Percentiles rank a stretch among this genome's conserved stretches.
Evolutionary conservation across 202 grass and related monocot genomes (phyloP).

Genomic region (Hordeum pubiflorum): DNA sequence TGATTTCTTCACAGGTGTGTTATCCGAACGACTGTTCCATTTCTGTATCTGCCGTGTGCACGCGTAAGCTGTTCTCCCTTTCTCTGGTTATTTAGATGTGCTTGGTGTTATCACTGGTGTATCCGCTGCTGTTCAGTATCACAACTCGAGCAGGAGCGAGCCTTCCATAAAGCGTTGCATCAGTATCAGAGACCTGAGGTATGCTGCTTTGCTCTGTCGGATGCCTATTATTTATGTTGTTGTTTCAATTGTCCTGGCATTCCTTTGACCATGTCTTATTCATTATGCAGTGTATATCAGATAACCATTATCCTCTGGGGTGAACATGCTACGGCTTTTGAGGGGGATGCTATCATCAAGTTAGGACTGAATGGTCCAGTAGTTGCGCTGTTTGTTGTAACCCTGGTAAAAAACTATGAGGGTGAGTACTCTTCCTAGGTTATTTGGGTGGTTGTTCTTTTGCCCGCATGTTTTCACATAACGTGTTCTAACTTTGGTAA

Average conservation of each 20-base stretch:
- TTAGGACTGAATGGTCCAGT: background rate
- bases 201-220: background rate
- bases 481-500: background rate
- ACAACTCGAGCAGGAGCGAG: background rate
- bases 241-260: too few relatives aligned
- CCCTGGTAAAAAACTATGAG: background rate
- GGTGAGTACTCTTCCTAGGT: background rate
- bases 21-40: too few relatives aligned
- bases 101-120: background rate
- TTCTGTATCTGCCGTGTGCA: background rate
- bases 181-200: background rate
- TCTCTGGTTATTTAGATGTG: background rate
- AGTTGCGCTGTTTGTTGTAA: background rate
- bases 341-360: background rate
- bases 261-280: too few relatives aligned
- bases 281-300: background rate
- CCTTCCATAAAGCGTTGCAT: background rate
- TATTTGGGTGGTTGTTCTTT: too few relatives aligned
- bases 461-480: background rate
- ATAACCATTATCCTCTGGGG: background rate
- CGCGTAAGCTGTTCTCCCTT: background rate
- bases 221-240: too few relatives aligned
- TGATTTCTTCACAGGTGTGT: background rate
- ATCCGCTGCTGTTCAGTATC: background rate
- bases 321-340: background rate